Evolutionary conservation across 805 yeast genomes (phyloP), one percentile per base, ranked within the genome.

Genomic region (Metschnikowia kunwiensis): DNA sequence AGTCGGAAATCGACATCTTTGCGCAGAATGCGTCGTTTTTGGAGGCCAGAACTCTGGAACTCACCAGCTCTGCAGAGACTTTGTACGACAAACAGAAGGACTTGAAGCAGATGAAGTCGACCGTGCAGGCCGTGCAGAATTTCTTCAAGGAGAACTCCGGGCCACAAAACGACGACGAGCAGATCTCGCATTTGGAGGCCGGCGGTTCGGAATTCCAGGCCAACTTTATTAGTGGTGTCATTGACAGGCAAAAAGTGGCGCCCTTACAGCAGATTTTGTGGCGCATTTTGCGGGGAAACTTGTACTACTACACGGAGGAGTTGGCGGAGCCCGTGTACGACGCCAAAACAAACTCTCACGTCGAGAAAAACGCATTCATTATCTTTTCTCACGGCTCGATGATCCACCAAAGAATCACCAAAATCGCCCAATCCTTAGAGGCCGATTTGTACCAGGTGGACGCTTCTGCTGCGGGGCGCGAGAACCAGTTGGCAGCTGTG

Each of bases 241-340:
- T 93, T 30, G 73, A 79, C 28, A 74, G 93, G 51, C 76, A 70
- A 8, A 84, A 83, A 53, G 71, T 87, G 18, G 76, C 73, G 11
- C 70, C 82, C 2, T 68, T 93, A 44, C 88, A 88, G 56, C 84
- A 80, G 51, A 86, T 93, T 38, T 65, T 88, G 31, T 93, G 96
- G 95, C 77, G 99, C 63, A 79, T 87, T 13, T 73, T 91, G 45
- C 79, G 98, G 59, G 98, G 98, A 54, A 93, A 93, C 58, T 68
- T 94, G 47, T 86, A 75, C 53, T 76, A 89, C 58, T 80, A 81
- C 48, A 75, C 83, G 45, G 74, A 75, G 31, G 93, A 85, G 48
- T 77, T 91, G 41, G 74, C 75, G 5, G 85, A 82, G 50, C 75
- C 79, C 14, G 63, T 87, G 34, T 75, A 74, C 53, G 94, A 86